Evolutionary conservation across 768 basidiomycete species (phyloP).

Genomic region (Russula compacta): DNA sequence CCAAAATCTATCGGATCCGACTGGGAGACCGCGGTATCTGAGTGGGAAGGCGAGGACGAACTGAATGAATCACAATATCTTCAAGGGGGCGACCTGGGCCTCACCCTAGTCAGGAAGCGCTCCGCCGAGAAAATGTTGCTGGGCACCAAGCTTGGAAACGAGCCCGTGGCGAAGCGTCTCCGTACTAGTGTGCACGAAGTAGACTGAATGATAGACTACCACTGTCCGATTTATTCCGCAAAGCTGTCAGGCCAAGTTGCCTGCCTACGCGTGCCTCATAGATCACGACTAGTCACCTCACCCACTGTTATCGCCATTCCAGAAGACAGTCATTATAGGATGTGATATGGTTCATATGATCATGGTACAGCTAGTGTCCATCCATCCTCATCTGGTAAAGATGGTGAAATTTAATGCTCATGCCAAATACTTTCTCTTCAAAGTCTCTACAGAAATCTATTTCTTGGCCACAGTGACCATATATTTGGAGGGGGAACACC

Average conservation of each 20-base stretch:
- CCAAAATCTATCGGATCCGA: neutral
- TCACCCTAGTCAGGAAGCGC: constrained; percentile 7
- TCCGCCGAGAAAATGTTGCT: neutral
- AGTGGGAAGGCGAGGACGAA: constrained; percentile 16
- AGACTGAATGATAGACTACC: constrained; percentile 1
- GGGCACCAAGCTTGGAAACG: neutral
- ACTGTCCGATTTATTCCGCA: neutral
- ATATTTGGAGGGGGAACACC: neutral
- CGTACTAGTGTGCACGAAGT: neutral
- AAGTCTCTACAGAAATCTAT: neutral
- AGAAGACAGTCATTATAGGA: neutral
- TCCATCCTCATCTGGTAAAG: too few relatives aligned
- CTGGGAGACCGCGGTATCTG: constrained; percentile 5
- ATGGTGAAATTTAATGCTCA: neutral
- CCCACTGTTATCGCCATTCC: neutral
- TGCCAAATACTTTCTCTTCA: neutral
- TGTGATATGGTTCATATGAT: neutral
- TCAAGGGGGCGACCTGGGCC: neutral
- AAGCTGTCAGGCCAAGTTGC: neutral
- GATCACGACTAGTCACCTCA: neutral
- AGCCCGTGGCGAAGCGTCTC: constrained; percentile 8
- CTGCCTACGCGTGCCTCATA: neutral
- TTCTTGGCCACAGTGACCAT: neutral
- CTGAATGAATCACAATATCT: constrained; percentile 12
- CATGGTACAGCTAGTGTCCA: neutral